Conservation (phyloP, 2,329 filamentous ascomycete species). For the Dactylellina leptospora region DNA sequence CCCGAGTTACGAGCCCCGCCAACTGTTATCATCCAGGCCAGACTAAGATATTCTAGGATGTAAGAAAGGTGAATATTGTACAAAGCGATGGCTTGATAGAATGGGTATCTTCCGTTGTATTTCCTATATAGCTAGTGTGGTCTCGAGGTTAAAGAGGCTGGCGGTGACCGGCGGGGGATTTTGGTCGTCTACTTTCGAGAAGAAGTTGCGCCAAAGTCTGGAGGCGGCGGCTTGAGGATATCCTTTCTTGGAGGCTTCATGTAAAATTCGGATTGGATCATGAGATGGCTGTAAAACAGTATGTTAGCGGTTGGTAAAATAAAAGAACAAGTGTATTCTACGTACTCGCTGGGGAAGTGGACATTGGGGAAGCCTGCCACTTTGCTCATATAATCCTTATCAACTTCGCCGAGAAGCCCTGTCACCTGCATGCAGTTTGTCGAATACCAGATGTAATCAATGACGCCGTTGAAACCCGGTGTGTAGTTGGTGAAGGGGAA, state of each 20-base stretch:
- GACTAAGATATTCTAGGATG: conserved; percentile 27
- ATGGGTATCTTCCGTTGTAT: conserved; percentile 54
- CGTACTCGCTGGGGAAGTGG: conserved; percentile 83
- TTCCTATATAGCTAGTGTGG: conserved; percentile 42
- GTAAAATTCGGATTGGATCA: conserved; percentile 86
- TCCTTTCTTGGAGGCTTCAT: conserved; percentile 88
- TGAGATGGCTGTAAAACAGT: conserved; percentile 70
- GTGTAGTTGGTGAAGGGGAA: conserved; percentile 96
- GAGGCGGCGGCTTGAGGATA: conserved; percentile 68
- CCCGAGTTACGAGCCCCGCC: conserved; percentile 25
- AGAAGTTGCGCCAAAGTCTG: conserved; percentile 67
- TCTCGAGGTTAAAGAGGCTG: conserved; percentile 46
- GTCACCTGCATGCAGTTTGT: conserved; percentile 87
- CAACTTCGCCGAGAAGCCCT: conserved; percentile 83
- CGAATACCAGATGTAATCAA: conserved; percentile 98
- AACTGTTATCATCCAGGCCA: conserved; percentile 37
- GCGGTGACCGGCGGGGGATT: conserved; percentile 58
- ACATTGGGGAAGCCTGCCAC: conserved; percentile 93
- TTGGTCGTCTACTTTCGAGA: conserved; percentile 49
- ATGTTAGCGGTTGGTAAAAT: conserved; percentile 6
- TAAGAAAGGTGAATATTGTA: conserved; percentile 52
- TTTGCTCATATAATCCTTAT: conserved; percentile 81
- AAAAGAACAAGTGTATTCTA: background rate
- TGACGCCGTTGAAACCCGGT: conserved; percentile 86
- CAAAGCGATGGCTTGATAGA: conserved; percentile 49